Base-by-base conservation (phyloP, 2,329 filamentous ascomycete genomes). In the Metarhizium guizhouense region DNA sequence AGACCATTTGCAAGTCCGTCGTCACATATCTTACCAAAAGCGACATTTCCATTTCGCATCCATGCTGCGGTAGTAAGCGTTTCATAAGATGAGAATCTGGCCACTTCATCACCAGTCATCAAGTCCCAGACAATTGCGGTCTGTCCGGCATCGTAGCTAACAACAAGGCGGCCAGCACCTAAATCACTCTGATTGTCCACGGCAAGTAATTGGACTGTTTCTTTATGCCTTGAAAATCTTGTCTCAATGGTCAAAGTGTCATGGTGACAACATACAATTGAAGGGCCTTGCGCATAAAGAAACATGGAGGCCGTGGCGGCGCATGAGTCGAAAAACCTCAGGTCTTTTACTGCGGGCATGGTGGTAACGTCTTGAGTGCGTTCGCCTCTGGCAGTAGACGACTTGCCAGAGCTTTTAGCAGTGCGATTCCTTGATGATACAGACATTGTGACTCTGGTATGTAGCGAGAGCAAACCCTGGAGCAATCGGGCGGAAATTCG, bases 81-180 rank as follows among this genome's bases (percentile, higher is more conserved):
- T 66, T 95, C 90, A 66, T 95, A 96, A 0, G 92, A 94, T 29
- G 87, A 86, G 74, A 97, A 97, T n/a, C 92, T 83, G 43, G 93
- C 86, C 57, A 96, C 81, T 71, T 96, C 91, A 57, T 91, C 85
- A 51, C 94, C 94, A 0, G 90, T 95, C 74, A 95, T 84, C 58
- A 96, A 79, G 72, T 99, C 93, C 94, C 94, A 99, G 7, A 97
- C 90, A 67, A 97, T 96, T 4, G 92, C 90, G 1, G 90, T 96
- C 70, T 93, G 89, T 42, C 90, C 87, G 18, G 83, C 82, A 76
- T 99, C 94, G 66, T 96, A 96, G 74, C 91, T 97, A 59, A 96
- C 90, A 2, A 95, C 91, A 58, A 95, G 74, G 60, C 92, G 81
- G 32, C 93, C 94, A 1, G 87, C 86, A 3, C 92, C 92, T 58